Conservation (phyloP, 2,329 filamentous ascomycete species). For the Alternaria sp. region DNA sequence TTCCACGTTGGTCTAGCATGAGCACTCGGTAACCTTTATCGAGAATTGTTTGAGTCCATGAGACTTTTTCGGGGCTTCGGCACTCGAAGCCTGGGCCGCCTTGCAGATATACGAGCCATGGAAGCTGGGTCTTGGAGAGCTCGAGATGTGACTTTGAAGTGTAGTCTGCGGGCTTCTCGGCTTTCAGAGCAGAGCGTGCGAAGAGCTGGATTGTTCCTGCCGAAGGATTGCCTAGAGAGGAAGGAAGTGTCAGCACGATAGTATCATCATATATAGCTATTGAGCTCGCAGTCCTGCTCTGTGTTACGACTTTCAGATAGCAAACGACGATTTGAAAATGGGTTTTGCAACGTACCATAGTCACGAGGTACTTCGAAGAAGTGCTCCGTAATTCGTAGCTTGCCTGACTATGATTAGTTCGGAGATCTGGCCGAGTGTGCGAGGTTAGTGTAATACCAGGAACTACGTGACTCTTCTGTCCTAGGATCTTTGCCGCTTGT, state of each 20-base stretch:
- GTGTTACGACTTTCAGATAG: background rate
- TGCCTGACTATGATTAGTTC: constrained; percentile 62
- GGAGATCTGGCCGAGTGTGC: background rate
- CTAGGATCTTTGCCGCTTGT: constrained; percentile 57
- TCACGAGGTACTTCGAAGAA: constrained; percentile 89
- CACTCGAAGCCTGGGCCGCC: constrained; percentile 87
- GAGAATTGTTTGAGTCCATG: constrained; percentile 75
- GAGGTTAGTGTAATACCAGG: constrained; percentile 46
- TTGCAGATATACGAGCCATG: constrained; percentile 77
- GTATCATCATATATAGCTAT: background rate
- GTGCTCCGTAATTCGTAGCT: constrained; percentile 79
- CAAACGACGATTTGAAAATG: background rate
- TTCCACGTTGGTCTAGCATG: constrained; percentile 90
- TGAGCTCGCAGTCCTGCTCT: background rate
- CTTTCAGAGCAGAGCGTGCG: constrained; percentile 74
- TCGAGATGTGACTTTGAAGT: constrained; percentile 60
- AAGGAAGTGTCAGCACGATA: background rate
- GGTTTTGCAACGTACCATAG: constrained; percentile 57
- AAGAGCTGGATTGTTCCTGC: constrained; percentile 76
- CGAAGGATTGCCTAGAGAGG: constrained; percentile 57
- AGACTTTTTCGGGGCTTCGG: constrained; percentile 74
- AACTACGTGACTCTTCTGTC: constrained; percentile 56
- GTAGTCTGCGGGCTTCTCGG: constrained; percentile 67
- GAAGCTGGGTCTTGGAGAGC: constrained; percentile 59
- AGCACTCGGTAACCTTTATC: constrained; percentile 84